Base-by-base conservation (phyloP, 2,329 filamentous ascomycete species). In the Diaporthe citri region DNA sequence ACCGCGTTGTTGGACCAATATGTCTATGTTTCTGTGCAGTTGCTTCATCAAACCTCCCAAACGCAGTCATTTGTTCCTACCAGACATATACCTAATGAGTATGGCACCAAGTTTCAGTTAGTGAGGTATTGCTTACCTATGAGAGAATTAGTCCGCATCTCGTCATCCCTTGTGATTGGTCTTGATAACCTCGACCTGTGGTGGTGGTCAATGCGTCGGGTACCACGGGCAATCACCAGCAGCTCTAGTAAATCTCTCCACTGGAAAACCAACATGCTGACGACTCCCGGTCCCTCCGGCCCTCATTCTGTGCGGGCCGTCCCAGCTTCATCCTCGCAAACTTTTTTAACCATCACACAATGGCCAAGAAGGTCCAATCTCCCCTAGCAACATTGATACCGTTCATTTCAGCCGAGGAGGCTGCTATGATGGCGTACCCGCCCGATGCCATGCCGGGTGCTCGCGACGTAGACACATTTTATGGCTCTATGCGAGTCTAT, bases 401-500 rank as follows among this genome's bases (percentile, higher is more conserved):
- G 28, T 62, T 43, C 22, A 43, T 62, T 13, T 62, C 39, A 31
- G 36, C 39, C 9, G 39, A 43, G n/a, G 9, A 41, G 3, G 59
- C 59, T n/a, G 59, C 36, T 3, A 6, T 15, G 17, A 20, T 36
- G n/a, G 59, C 59, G 9, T 95, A 97, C 82, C 90, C 90, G 20
- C 90, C 91, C 5, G 91, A 95, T 81, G 87, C 90, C 55, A 89
- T 96, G 48, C 93, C 93, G 0, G 93, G 94, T 7, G 92, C 90
- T 1, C 89, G 95, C 75, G 93, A 97, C 82, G 92, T 97, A n/a
- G 82, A 87, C 5, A 93, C 93, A 6, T 93, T 93, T 80, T 96
- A 95, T 81, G 95, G 95, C 64, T 91, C 88, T 48, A 92, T 95
- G 72, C 88, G 94, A 52, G 93, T 94, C 28, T 97, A 97, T 81